Evolutionary conservation across 1,284 basidiomycete genomes (phyloP).

Genomic region (Melanopsichium pennsylvanicum): DNA sequence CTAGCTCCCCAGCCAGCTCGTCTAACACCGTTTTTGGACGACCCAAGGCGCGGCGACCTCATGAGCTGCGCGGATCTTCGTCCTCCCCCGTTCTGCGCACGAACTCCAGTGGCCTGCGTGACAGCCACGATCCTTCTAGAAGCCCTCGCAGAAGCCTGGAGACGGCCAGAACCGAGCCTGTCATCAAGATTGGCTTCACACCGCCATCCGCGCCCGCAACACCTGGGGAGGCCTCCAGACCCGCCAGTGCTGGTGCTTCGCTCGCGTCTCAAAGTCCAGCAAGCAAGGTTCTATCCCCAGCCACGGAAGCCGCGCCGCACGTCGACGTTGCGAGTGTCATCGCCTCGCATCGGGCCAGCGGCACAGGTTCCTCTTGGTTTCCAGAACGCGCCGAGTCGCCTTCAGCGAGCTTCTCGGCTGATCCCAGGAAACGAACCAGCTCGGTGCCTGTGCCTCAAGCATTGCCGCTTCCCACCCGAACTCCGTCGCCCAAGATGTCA

Average conservation of each 20-base stretch:
- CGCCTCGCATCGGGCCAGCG: conserved; percentile 29
- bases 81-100: conserved; percentile 41
- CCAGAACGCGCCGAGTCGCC: conserved; percentile 32
- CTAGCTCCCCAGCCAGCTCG: conserved; percentile 20
- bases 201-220: conserved; percentile 5
- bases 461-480: conserved; percentile 25
- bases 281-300: conserved; percentile 31
- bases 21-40: conserved; percentile 27
- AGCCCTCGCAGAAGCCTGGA: conserved; percentile 37
- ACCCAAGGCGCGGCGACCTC: conserved; percentile 40
- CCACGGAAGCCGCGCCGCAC: conserved; percentile 30
- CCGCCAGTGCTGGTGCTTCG: conserved; percentile 3
- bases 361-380: conserved; percentile 26
- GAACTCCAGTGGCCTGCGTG: conserved; percentile 17
- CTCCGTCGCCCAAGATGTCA: conserved; percentile 40
- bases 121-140: conserved; percentile 17
- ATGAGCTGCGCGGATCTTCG: conserved; percentile 40
- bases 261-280: conserved; percentile 19
- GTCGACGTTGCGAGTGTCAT: conserved; percentile 30
- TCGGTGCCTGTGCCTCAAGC: conserved; percentile 17
- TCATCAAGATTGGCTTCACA: conserved; percentile 33
- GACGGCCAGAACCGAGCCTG: conserved; percentile 23
- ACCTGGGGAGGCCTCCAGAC: conserved; percentile 2
- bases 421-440: conserved; percentile 33
- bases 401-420: conserved; percentile 11